Conservation (phyloP, 306 rosid species). For the Lithocarpus polystachyus region DNA sequence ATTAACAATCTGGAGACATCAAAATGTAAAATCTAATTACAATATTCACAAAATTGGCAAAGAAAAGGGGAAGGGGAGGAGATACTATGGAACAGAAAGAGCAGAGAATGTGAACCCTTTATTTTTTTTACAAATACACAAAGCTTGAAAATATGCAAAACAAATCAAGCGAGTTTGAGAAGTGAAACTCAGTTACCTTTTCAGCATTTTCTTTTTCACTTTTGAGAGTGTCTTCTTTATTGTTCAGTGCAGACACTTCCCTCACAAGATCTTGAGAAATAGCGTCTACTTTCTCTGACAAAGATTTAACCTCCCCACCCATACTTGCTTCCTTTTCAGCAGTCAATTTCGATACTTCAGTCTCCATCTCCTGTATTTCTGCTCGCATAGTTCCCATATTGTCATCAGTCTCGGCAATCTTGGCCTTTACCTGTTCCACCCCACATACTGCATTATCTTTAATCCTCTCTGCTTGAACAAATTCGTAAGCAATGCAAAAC, state of each 20-base stretch:
- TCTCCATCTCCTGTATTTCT: constrained; percentile 76
- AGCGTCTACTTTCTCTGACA: constrained; percentile 67
- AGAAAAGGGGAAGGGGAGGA: not conserved
- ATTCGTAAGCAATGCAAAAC: constrained; percentile 82
- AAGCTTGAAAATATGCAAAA: not conserved
- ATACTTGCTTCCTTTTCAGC: constrained; percentile 85
- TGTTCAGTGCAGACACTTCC: constrained; percentile 66
- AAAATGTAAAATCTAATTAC: constrained; percentile 25
- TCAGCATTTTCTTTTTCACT: constrained; percentile 73
- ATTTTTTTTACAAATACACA: not conserved
- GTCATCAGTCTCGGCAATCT: constrained; percentile 65
- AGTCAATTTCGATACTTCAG: constrained; percentile 54
- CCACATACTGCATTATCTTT: constrained; percentile 65
- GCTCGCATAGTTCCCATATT: constrained; percentile 30
- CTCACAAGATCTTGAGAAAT: constrained; percentile 74
- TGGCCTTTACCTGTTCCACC: constrained; percentile 73
- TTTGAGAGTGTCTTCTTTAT: constrained; percentile 72
- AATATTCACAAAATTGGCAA: constrained; percentile 2
- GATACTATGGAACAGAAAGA: constrained; percentile 12
- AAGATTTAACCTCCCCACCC: constrained; percentile 87
- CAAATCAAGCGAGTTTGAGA: not conserved
- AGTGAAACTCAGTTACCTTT: constrained; percentile 46
- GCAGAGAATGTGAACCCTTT: not conserved
- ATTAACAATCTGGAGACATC: constrained; percentile 50
- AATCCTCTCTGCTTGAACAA: constrained; percentile 71